These are phyloP conservation scores for Micromonas commoda DNA, from an alignment of 139 green algal species.

Conservation along the genomic window DNA sequence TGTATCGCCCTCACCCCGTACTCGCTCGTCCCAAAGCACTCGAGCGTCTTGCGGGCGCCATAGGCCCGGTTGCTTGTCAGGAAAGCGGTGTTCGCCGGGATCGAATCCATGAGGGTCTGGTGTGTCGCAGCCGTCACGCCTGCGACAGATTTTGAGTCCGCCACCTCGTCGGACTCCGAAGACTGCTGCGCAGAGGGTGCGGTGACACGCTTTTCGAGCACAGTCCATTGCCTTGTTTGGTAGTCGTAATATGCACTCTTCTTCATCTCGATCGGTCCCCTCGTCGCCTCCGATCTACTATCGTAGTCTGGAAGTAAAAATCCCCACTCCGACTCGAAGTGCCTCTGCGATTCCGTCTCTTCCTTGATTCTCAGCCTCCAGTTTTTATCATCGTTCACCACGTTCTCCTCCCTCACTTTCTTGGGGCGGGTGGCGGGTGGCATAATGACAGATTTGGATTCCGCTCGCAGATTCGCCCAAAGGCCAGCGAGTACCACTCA, in stretches of 20 bases:
- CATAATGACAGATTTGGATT: too few relatives aligned
- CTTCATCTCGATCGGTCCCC: not conserved
- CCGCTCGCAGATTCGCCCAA: too few relatives aligned
- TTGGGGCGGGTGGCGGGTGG: too few relatives aligned
- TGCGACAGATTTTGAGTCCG: not conserved
- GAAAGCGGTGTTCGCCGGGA: not conserved
- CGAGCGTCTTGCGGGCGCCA: not conserved
- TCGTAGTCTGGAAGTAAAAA: not conserved
- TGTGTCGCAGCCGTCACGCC: not conserved
- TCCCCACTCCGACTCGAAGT: not conserved
- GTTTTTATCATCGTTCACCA: not conserved
- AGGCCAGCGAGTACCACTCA: too few relatives aligned
- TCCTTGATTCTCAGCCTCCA: not conserved
- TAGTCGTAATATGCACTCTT: not conserved
- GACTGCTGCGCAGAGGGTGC: not conserved
- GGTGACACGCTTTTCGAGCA: not conserved
- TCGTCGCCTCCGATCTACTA: not conserved
- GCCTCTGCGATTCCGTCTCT: not conserved
- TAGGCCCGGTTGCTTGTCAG: not conserved
- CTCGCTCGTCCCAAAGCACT: not conserved
- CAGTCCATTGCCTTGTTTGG: not conserved
- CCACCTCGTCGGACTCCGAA: not conserved
- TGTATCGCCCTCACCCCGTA: not conserved
- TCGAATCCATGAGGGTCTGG: not conserved
- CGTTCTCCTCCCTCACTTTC: too few relatives aligned